These are phyloP conservation scores for Myriosclerotinia curreyana DNA, from an alignment of 2,329 filamentous ascomycete genomes.

Conservation along the genomic window DNA sequence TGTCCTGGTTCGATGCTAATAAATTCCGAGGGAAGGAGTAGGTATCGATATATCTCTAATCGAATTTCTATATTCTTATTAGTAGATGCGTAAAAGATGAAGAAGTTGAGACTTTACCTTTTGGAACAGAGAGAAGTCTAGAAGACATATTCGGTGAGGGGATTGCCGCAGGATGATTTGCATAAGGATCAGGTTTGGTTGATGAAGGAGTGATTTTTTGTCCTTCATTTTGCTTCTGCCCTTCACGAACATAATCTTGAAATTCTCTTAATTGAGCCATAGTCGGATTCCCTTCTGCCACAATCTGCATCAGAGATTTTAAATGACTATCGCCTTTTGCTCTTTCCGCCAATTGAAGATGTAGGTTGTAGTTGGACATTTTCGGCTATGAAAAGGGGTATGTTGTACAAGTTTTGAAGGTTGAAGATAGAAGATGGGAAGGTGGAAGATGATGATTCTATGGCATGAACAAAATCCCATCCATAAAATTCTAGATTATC, in stretches of 20 bases:
- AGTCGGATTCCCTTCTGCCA: not conserved
- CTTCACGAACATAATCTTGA: not conserved
- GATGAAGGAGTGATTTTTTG: not conserved
- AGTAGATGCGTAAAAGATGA: not conserved
- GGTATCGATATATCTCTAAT: conserved; percentile 21
- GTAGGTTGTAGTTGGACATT: not conserved
- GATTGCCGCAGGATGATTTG: conserved; percentile 5
- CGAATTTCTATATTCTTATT: conserved; percentile 12
- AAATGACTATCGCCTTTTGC: not conserved
- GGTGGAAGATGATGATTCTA: no score
- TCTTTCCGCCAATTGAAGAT: no score
- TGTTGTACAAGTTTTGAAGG: not conserved
- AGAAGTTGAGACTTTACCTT: not conserved
- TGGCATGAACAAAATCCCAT: no score
- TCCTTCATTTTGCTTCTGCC: not conserved
- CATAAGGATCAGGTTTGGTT: not conserved
- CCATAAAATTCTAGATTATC: no score
- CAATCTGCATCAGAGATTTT: not conserved
- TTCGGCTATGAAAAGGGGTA: not conserved
- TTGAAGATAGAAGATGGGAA: not conserved
- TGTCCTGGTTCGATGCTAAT: not conserved
- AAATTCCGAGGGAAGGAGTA: conserved; percentile 10
- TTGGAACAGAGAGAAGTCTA: not conserved
- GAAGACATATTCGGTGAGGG: not conserved
- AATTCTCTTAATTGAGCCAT: not conserved